Conservation (phyloP, 192 early-diverging fungal species). For the Thamnidium elegans region DNA sequence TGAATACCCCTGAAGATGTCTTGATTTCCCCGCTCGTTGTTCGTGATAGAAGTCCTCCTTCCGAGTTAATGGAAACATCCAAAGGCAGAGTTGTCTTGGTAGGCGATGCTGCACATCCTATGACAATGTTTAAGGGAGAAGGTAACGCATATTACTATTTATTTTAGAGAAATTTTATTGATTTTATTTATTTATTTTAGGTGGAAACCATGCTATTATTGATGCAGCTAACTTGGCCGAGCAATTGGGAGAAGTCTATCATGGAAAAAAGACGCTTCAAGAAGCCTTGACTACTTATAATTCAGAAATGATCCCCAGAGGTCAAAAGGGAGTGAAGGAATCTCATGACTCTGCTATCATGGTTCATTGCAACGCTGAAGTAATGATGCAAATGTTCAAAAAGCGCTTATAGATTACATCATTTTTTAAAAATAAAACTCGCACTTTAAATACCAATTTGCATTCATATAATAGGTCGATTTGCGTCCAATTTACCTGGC, state of each 20-base stretch:
- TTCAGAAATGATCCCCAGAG: conserved; percentile 4
- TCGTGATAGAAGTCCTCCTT: conserved; percentile 11
- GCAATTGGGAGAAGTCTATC: not conserved
- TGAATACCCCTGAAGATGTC: not conserved
- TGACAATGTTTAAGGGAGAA: conserved; percentile 28
- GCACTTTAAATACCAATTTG: too few species aligned
- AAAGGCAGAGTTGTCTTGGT: conserved; percentile 8
- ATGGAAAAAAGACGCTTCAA: not conserved
- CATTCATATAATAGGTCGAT: too few species aligned
- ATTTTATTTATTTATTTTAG: conserved; percentile 6
- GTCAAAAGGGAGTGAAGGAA: not conserved
- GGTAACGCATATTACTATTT: conserved; percentile 4
- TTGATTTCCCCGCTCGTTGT: not conserved
- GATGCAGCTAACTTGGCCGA: conserved; percentile 18
- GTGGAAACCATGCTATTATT: conserved; percentile 22
- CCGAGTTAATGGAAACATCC: not conserved
- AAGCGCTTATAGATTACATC: too few species aligned
- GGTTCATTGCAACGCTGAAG: too few species aligned
- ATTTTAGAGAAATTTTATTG: not conserved
- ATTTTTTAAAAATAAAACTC: too few species aligned
- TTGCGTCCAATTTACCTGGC: too few species aligned
- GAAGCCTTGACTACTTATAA: conserved; percentile 3
- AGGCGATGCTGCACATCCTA: conserved; percentile 21
- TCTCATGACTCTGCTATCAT: too few species aligned
- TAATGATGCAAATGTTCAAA: too few species aligned